phyloP scores from a whole-genome alignment of 208 protist genomes.

The Acanthamoeba healyi region DNA sequence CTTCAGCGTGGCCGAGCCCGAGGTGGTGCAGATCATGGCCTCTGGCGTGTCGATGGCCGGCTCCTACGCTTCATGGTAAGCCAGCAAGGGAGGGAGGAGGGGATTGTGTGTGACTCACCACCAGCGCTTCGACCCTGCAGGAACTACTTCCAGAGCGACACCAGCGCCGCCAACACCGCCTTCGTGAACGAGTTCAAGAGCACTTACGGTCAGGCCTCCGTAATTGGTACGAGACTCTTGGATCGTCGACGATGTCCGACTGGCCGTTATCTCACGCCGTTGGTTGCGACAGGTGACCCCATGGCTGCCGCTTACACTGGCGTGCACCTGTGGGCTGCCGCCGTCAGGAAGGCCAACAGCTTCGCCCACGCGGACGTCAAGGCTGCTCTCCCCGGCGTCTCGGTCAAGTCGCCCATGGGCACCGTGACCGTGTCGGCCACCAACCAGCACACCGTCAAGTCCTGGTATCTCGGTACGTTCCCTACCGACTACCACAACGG shows the following conservation, averaged over 20 bases:
- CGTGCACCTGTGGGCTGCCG: slow-evolving; percentile 16
- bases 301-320: slow-evolving; percentile 57
- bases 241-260: no score
- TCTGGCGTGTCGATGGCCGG: not conserved
- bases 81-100: not conserved
- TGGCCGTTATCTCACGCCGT: not conserved
- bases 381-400: not conserved
- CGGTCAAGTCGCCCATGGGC: not conserved
- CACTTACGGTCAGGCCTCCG: slow-evolving; percentile 38
- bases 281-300: not conserved
- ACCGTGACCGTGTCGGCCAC: not conserved
- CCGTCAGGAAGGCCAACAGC: slow-evolving; percentile 44
- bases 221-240: slow-evolving; percentile 37
- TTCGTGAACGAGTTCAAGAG: slow-evolving; percentile 42
- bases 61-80: slow-evolving; percentile 16
- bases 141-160: slow-evolving; percentile 60
- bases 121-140: not conserved
- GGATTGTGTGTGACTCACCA: not conserved
- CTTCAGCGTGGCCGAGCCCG: slow-evolving; percentile 57
- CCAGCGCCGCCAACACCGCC: slow-evolving; percentile 19
- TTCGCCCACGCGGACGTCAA: not conserved
- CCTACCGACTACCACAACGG: no score
- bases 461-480: slow-evolving; percentile 32
- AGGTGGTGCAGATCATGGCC: slow-evolving; percentile 1
- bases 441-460: slow-evolving; percentile 65